Evolutionary conservation across 2,329 filamentous ascomycete genomes (phyloP).

Genomic region (Lasiodiplodia sp.): DNA sequence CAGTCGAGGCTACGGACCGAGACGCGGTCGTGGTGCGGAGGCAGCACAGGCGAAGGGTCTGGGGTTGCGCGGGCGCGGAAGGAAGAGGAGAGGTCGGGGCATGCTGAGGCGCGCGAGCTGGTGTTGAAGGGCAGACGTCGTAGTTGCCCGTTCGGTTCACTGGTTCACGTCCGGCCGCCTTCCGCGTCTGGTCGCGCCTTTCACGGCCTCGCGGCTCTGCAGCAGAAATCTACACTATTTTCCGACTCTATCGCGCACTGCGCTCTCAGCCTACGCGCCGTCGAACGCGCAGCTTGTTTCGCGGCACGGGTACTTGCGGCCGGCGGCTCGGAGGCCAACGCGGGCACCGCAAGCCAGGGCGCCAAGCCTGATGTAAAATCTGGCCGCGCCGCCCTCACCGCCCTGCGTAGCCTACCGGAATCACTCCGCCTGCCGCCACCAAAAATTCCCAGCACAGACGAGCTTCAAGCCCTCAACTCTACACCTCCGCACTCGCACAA

Average conservation of each 20-base stretch:
- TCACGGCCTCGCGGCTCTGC: not conserved
- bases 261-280: not conserved
- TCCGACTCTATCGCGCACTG: not conserved
- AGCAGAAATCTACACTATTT: not conserved
- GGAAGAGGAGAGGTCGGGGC: conserved; percentile 22
- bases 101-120: conserved; percentile 28
- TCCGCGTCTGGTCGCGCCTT: not conserved
- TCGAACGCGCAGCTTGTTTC: not conserved
- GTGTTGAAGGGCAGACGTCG: conserved; percentile 28
- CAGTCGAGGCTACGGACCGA: not conserved
- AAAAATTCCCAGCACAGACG: conserved; percentile 12
- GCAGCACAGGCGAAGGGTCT: conserved; percentile 30
- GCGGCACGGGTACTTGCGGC: not conserved
- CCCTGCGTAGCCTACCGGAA: not conserved
- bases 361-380: conserved; percentile 28
- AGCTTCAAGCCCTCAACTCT: not conserved
- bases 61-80: conserved; percentile 24
- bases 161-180: conserved; percentile 13
- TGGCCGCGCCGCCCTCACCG: conserved; percentile 19
- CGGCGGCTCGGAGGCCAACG: conserved; percentile 12
- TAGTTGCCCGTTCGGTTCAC: conserved; percentile 29
- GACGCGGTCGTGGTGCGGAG: not conserved
- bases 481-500: conserved; percentile 29
- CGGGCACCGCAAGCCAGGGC: conserved; percentile 11
- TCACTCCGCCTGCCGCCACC: conserved; percentile 17